These are phyloP conservation scores for Talaromyces sp. DNA, from an alignment of 2,329 filamentous ascomycete genomes.

Conservation along the genomic window DNA sequence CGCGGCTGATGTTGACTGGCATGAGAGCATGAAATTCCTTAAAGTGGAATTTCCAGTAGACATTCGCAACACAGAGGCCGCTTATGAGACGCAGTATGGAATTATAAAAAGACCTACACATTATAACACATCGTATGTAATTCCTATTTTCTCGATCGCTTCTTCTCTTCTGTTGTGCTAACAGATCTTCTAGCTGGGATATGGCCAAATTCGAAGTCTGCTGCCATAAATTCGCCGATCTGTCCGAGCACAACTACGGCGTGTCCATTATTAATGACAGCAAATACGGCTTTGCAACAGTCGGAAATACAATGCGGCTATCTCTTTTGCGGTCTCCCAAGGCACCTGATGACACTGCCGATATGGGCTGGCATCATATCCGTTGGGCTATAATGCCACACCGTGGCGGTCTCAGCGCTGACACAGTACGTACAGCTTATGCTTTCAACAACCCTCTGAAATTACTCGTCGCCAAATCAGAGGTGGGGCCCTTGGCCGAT, in stretches of 20 bases:
- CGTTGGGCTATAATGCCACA: constrained; percentile 91
- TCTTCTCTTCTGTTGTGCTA: neutral
- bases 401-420: constrained; percentile 64
- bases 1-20: constrained; percentile 85
- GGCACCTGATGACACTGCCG: constrained; percentile 86
- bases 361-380: constrained; percentile 87
- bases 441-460: constrained; percentile 83
- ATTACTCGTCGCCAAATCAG: constrained; percentile 43
- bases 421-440: constrained; percentile 77
- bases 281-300: constrained; percentile 93
- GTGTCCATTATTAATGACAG: constrained; percentile 92
- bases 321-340: constrained; percentile 84
- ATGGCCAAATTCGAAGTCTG: constrained; percentile 98
- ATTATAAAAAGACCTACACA: constrained; percentile 86
- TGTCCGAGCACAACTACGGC: constrained; percentile 83
- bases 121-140: constrained; percentile 80
- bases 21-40: constrained; percentile 93
- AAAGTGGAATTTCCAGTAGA: constrained; percentile 98
- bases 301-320: constrained; percentile 83
- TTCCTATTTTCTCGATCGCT: neutral
- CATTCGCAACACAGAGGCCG: constrained; percentile 84
- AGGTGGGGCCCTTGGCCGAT: neutral
- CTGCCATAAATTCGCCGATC: constrained; percentile 89
- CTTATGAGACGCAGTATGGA: constrained; percentile 92
- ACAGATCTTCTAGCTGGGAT: constrained; percentile 62